Percentiles rank a stretch among this genome's conserved stretches.
Conservation (phyloP, 2,329 filamentous ascomycete species). For the Diaporthe sp. region DNA sequence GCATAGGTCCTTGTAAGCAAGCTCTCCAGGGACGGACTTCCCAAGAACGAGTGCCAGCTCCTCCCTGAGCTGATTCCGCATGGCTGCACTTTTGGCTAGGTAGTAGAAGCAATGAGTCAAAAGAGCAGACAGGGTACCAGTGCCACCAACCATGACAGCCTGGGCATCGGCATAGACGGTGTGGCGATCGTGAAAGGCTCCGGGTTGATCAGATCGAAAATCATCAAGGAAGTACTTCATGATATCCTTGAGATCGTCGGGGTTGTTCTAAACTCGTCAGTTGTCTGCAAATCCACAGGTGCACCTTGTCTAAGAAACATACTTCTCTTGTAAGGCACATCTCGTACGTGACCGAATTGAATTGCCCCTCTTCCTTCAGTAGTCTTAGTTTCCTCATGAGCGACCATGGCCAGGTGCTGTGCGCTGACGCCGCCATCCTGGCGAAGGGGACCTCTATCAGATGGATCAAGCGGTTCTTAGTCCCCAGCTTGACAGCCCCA, state of each 20-base stretch:
- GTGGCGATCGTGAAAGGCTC: neutral
- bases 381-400: neutral
- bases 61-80: neutral
- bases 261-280: neutral
- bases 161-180: neutral
- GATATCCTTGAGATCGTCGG: neutral
- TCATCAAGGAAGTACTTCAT: conserved; percentile 3
- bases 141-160: neutral
- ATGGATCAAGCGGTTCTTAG: neutral
- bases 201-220: neutral
- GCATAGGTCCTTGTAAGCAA: neutral
- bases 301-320: neutral
- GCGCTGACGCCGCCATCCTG: neutral
- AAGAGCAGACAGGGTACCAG: neutral
- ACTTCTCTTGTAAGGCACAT: neutral
- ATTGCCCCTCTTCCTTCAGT: neutral
- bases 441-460: neutral
- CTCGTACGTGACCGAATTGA: neutral
- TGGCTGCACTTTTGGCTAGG: neutral
- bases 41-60: neutral
- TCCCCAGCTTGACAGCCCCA: neutral
- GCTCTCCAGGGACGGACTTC: neutral
- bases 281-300: neutral
- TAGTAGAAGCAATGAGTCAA: neutral
- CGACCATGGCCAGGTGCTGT: neutral